Conservation (phyloP, 2,329 filamentous ascomycete genomes). For the Penicillium expansum region DNA sequence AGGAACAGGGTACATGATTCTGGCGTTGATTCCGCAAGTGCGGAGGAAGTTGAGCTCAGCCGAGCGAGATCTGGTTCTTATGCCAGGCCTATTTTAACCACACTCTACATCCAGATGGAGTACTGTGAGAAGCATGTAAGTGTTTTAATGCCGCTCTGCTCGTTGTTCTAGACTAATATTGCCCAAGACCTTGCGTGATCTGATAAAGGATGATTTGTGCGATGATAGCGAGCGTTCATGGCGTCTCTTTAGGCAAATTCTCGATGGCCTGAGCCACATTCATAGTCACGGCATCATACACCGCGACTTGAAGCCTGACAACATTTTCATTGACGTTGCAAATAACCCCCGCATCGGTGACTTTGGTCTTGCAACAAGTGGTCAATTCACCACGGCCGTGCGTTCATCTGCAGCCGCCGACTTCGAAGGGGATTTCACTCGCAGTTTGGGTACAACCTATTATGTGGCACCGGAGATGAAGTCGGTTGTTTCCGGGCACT, state of each 20-base stretch:
- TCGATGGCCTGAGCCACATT: constrained; percentile 87
- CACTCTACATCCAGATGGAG: constrained; percentile 98
- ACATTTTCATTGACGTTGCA: constrained; percentile 89
- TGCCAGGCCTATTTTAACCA: constrained; percentile 61
- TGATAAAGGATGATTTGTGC: constrained; percentile 73
- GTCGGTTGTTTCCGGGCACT: constrained; percentile 69
- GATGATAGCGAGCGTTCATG: constrained; percentile 76
- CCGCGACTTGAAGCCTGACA: constrained; percentile 93
- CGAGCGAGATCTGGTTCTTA: constrained; percentile 48
- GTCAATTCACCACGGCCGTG: constrained; percentile 55
- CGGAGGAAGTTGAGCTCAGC: constrained; percentile 36
- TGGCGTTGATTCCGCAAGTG: constrained; percentile 23
- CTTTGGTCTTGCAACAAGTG: constrained; percentile 89
- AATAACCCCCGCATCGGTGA: constrained; percentile 95
- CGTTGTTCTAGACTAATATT: background rate
- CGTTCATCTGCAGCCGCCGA: constrained; percentile 37
- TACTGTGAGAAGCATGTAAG: constrained; percentile 85
- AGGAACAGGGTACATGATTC: background rate
- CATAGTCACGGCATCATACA: constrained; percentile 91
- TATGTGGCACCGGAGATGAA: constrained; percentile 93
- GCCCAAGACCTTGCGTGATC: constrained; percentile 72
- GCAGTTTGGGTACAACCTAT: constrained; percentile 72
- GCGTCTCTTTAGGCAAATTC: constrained; percentile 84
- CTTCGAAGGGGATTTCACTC: constrained; percentile 44
- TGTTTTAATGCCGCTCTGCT: constrained; percentile 10